These are phyloP conservation scores for Petunia hybrid DNA, from an alignment of 305 asterid species.

Conservation along the genomic window DNA sequence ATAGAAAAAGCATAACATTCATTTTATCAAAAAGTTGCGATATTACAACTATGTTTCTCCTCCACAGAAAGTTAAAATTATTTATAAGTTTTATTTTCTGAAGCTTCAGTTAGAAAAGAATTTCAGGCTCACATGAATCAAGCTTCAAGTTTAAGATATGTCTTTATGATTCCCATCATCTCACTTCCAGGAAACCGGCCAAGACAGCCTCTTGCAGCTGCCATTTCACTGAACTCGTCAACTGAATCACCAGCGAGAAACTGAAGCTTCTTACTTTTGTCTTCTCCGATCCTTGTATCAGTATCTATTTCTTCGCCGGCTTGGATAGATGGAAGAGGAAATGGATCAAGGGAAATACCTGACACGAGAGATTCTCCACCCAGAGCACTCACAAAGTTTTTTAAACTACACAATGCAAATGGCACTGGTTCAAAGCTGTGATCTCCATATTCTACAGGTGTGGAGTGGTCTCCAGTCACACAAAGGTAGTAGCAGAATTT, in stretches of 20 bases:
- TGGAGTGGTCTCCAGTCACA: conserved; percentile 90
- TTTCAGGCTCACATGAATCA: conserved; percentile 1
- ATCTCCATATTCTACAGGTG: conserved; percentile 99
- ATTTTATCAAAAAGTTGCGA: neutral
- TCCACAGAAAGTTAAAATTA: conserved; percentile 14
- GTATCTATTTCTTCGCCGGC: conserved; percentile 51
- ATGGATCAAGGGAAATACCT: conserved; percentile 74
- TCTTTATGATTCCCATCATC: conserved; percentile 90
- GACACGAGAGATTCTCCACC: conserved; percentile 72
- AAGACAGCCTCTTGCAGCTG: conserved; percentile 87
- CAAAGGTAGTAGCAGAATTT: conserved; percentile 68
- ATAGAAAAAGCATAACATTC: neutral
- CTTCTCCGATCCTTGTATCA: conserved; percentile 41
- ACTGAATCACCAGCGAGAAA: conserved; percentile 72
- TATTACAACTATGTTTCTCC: neutral
- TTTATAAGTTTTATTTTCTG: conserved; percentile 20
- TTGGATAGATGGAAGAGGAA: conserved; percentile 70
- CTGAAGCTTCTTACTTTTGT: conserved; percentile 37
- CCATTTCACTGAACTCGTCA: conserved; percentile 68
- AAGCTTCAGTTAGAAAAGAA: conserved; percentile 18
- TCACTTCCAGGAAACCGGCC: conserved; percentile 91
- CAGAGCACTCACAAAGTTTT: conserved; percentile 72
- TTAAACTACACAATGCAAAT: conserved; percentile 70
- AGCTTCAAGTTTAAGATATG: conserved; percentile 55
- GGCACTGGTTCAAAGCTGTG: conserved; percentile 99